These are phyloP conservation scores for Cryptococcus deneoformans DNA, from an alignment of 1,284 basidiomycete genomes.

Conservation along the genomic window DNA sequence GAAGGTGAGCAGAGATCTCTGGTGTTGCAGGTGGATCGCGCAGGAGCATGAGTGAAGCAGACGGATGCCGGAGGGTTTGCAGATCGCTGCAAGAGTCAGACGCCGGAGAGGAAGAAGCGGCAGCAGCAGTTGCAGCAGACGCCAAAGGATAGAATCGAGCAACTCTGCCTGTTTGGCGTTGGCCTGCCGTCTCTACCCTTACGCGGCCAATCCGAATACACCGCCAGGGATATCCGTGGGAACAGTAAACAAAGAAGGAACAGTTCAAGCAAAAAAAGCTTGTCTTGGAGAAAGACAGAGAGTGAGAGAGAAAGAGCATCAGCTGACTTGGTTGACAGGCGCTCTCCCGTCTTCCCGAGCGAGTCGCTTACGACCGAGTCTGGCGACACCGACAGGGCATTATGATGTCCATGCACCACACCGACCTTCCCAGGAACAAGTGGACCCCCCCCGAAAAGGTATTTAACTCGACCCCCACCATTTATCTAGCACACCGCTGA, in stretches of 20 bases:
- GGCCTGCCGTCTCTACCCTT: too few species aligned
- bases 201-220: too few species aligned
- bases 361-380: conserved; percentile 84
- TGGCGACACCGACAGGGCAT: conserved; percentile 85
- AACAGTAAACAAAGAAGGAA: neutral
- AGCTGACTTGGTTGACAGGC: conserved; percentile 58
- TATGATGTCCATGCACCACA: conserved; percentile 77
- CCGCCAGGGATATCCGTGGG: too few species aligned
- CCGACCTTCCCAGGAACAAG: conserved; percentile 76
- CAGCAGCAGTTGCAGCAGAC: too few species aligned
- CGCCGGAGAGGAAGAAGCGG: too few species aligned
- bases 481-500: neutral
- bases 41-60: too few species aligned
- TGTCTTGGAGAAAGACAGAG: neutral
- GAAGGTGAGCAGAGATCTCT: conserved; percentile 58
- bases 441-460: conserved; percentile 81
- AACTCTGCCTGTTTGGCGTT: too few species aligned
- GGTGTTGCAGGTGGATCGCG: too few species aligned
- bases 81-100: too few species aligned
- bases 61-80: too few species aligned
- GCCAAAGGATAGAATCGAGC: too few species aligned
- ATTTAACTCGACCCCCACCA: conserved; percentile 24
- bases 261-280: neutral
- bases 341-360: conserved; percentile 71
- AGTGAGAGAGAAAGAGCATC: neutral